Base-by-base conservation (phyloP, 345 rosid species). In the Hibiscus tridactylites region DNA sequence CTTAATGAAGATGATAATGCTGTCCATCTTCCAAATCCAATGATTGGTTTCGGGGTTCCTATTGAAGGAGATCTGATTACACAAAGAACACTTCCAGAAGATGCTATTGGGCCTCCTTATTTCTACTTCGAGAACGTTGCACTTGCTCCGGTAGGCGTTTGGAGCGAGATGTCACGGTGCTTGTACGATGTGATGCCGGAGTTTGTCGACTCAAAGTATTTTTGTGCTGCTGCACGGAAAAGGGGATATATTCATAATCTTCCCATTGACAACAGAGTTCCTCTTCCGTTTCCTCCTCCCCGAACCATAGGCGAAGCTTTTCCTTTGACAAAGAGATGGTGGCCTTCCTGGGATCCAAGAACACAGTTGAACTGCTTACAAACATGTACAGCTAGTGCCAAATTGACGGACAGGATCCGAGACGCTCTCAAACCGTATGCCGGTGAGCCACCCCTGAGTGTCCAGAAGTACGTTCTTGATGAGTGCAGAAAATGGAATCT, bases 121-220 rank as follows among this genome's bases (percentile, higher is more conserved):
- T 95, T 95, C 62, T 95, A 89, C 72, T 95, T 88, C 3, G 99
- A 95, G 79, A 95, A 95, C 11, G 99, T 95, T 3, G 97, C 99
- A 1, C 85, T 90, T 26, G 90, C 99, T 57, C 99, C 99, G 3
- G 89, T 81, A 73, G 99, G 99, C 0, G 97, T 89, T n/a, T 95
- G 99, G 99, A 83, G 81, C 31, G 87, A 90, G 12, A 92, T 95
- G 4, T 92, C 97, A 0, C 74, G 96, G 3, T 85, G 79, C 47
- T 52, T 95, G 16, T 89, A 81, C 33, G 96, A 90, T 4, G 82
- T 92, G 54, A 81, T 79, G 64, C 99, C 99, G 0, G 97, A 95
- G 67, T 92, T 92, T 71, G 97, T 95, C 0, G 99, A 92, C 74
- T 95, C 97, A 0, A 88, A 87, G 31, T 81, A 84, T 21, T 85